phyloP scores from a whole-genome alignment of 352 stramenopile species.

The Pseudoperonospora humuli region DNA sequence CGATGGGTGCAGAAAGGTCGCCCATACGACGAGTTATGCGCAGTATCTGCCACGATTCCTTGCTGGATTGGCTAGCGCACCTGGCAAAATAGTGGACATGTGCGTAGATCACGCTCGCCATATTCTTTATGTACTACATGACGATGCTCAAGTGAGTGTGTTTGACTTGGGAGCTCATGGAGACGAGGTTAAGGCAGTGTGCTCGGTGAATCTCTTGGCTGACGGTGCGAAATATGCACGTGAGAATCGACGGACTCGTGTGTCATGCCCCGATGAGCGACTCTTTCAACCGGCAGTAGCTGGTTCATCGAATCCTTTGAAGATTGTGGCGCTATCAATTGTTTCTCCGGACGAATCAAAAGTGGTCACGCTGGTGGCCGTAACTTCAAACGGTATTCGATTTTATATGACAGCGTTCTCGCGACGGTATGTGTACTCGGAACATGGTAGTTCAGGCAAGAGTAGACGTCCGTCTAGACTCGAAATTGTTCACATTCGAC shows the following conservation, averaged over 20 bases:
- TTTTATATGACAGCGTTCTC: constrained; percentile 91
- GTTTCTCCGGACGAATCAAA: constrained; percentile 65
- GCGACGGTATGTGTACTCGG: constrained; percentile 36
- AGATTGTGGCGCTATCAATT: constrained; percentile 62
- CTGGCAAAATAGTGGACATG: constrained; percentile 83
- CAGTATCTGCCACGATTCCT: constrained; percentile 78
- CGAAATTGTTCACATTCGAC: constrained; percentile 73
- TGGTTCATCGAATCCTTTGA: constrained; percentile 28
- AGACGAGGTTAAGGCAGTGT: constrained; percentile 57
- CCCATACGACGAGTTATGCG: constrained; percentile 81
- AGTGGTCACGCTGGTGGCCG: constrained; percentile 87
- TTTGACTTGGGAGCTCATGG: constrained; percentile 56
- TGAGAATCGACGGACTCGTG: constrained; percentile 71
- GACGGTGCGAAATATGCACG: constrained; percentile 76
- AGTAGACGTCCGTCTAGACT: constrained; percentile 58
- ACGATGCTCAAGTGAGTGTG: constrained; percentile 63
- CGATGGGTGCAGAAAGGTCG: constrained; percentile 88
- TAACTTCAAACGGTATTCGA: constrained; percentile 89
- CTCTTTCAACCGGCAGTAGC: constrained; percentile 54
- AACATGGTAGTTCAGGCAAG: constrained; percentile 27
- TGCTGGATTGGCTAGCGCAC: constrained; percentile 63
- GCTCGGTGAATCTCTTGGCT: constrained; percentile 54
- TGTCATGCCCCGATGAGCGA: constrained; percentile 75
- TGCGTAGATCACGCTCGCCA: constrained; percentile 82
- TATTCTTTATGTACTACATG: constrained; percentile 90